Evolutionary conservation across 345 rosid species (phyloP).

Genomic region (Aquilaria malaccensis): DNA sequence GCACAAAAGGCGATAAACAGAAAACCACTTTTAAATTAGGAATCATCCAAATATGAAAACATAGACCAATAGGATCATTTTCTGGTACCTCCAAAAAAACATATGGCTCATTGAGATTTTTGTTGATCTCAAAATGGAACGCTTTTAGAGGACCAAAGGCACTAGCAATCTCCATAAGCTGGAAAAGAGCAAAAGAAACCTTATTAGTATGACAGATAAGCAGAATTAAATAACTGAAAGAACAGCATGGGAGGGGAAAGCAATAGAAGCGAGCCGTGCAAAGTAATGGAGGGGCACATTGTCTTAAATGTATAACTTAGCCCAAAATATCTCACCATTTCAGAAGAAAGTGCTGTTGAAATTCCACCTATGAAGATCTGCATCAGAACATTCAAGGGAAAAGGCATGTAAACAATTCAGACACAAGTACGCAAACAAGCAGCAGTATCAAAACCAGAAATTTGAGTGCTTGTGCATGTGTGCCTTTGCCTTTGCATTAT

Average conservation of each 20-base stretch:
- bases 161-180: slow-evolving; percentile 82
- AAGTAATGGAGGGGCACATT: neutral
- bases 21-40: neutral
- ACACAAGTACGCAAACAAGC: slow-evolving; percentile 2
- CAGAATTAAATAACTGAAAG: neutral
- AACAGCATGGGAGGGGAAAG: neutral
- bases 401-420: slow-evolving; percentile 1
- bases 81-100: slow-evolving; percentile 83
- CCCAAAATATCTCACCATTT: slow-evolving; percentile 55
- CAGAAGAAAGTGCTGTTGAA: slow-evolving; percentile 57
- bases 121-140: slow-evolving; percentile 43
- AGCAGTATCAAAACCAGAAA: neutral
- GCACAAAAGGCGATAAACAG: too few species aligned
- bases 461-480: too few species aligned
- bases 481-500: too few species aligned
- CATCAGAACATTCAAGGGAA: slow-evolving; percentile 20
- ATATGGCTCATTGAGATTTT: slow-evolving; percentile 27
- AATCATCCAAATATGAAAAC: slow-evolving; percentile 8
- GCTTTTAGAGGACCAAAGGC: slow-evolving; percentile 85
- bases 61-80: slow-evolving; percentile 11
- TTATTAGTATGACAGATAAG: slow-evolving; percentile 1
- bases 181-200: slow-evolving; percentile 24
- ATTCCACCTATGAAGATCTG: slow-evolving; percentile 94
- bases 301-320: neutral
- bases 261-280: neutral